Base-by-base conservation (phyloP, 495 filamentous ascomycete genomes). In the Xylaria flabelliformis region DNA sequence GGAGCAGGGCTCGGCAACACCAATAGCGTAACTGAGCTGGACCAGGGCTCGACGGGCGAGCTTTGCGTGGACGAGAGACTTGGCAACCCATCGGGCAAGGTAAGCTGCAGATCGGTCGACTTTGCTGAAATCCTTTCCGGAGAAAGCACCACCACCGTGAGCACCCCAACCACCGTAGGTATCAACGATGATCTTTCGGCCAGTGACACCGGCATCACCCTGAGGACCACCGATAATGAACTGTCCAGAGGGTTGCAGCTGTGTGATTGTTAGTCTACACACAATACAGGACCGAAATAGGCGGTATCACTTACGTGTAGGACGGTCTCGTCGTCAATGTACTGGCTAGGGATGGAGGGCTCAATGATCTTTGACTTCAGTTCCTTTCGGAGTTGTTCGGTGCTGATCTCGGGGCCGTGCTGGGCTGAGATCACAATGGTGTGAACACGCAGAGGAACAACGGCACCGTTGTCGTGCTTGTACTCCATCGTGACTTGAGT, bases 121-220 rank as follows among this genome's bases (percentile, higher is more conserved):
- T 89, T 99, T 99, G 86, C 94, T 97, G 92, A 97, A 99, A 83
- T 99, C 96, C 91, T 99, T 99, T 81, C 96, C 96, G 80, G 96
- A 98, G 92, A 99, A 99, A 83, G 96, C 96, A 90, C 96, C 96
- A 87, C 96, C 96, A 89, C 96, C 96, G 88, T 99, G 96, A 76
- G 96, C 96, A 86, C 96, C 96, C 96, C 96, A 99, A 78, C 96
- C 96, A 87, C 96, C 96, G 87, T 99, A 99, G 84, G 96, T 98
- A 86, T 99, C 96, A 82, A 99, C 96, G 79, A 99, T 99, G 89
- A 99, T 99, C 90, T 99, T 99, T 82, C 96, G 95, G 83, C 96
- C 96, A 74, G 96, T 99, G 66, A 99, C 89, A 90, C 96, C 96
- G 79, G 96, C 96, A 80, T 99, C 96, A 90, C 96, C 96, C 88